Evolutionary conservation across 1,284 basidiomycete genomes (phyloP).

Genomic region (Ganoderma meredithae): DNA sequence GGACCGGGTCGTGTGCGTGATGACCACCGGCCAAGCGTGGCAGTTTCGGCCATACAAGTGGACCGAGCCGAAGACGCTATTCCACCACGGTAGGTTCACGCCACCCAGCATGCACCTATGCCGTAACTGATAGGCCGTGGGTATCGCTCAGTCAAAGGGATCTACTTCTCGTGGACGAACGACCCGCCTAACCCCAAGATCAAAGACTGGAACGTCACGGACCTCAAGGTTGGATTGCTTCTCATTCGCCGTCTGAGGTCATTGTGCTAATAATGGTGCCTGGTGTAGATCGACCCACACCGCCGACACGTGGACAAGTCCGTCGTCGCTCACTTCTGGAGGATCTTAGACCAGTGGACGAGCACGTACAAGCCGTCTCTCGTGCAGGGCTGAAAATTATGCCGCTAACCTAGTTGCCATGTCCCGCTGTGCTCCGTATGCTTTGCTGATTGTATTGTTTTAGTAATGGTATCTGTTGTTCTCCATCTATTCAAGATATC

Average conservation of each 20-base stretch:
- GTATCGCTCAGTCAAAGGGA: slow-evolving; percentile 77
- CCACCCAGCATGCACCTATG: slow-evolving; percentile 11
- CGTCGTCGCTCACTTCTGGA: slow-evolving; percentile 95
- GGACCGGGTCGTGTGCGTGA: slow-evolving; percentile 96
- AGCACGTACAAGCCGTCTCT: slow-evolving; percentile 80
- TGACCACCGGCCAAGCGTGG: slow-evolving; percentile 98
- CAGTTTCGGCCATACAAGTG: slow-evolving; percentile 98
- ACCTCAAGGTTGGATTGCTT: slow-evolving; percentile 75
- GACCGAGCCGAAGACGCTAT: slow-evolving; percentile 90
- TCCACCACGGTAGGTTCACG: slow-evolving; percentile 84
- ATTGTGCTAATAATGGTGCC: slow-evolving; percentile 10
- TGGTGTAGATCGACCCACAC: slow-evolving; percentile 81
- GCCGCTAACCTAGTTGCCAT: not conserved
- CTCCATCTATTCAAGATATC: not conserved
- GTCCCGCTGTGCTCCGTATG: slow-evolving; percentile 15
- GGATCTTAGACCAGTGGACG: slow-evolving; percentile 88
- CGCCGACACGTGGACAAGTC: slow-evolving; percentile 96
- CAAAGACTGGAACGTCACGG: slow-evolving; percentile 96
- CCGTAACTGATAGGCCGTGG: slow-evolving; percentile 4
- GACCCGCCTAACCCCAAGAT: slow-evolving; percentile 90
- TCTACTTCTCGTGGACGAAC: slow-evolving; percentile 93
- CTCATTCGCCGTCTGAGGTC: not conserved
- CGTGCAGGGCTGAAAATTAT: slow-evolving; percentile 46
- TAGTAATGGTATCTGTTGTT: slow-evolving; percentile 15
- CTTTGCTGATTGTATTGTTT: slow-evolving; percentile 22